A percentile compares a stretch with the other conserved stretches of the same genome.
These are phyloP conservation scores for Rosa persica DNA, from an alignment of 306 rosid species.

Conservation along the genomic window DNA sequence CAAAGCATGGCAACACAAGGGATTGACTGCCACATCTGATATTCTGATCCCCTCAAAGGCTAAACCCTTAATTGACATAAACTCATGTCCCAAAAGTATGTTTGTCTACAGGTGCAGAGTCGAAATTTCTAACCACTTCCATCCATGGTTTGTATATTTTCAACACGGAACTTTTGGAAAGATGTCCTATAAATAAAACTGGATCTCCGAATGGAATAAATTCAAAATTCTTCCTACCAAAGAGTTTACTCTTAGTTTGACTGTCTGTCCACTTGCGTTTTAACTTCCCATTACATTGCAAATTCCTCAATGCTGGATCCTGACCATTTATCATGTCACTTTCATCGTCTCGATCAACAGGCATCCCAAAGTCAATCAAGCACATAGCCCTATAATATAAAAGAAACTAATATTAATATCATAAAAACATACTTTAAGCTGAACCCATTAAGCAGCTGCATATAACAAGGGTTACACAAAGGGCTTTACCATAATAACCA, in stretches of 20 bases:
- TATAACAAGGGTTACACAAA: not conserved
- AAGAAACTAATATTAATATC: conserved; percentile 31
- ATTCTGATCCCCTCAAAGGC: conserved; percentile 41
- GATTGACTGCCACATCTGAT: conserved; percentile 30
- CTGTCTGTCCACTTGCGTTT: conserved; percentile 48
- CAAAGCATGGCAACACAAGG: conserved; percentile 18
- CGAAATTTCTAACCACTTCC: conserved; percentile 75
- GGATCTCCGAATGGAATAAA: conserved; percentile 59
- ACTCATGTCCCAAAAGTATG: conserved; percentile 75
- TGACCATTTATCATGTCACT: conserved; percentile 40
- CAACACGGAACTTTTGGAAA: conserved; percentile 62
- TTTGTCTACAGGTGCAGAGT: conserved; percentile 82
- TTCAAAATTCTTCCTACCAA: conserved; percentile 60
- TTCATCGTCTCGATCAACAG: conserved; percentile 73
- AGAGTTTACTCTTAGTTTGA: conserved; percentile 35
- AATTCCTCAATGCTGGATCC: conserved; percentile 45
- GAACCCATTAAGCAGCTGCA: not conserved
- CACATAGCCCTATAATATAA: conserved; percentile 79
- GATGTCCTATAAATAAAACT: conserved; percentile 70
- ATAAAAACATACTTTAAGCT: not conserved
- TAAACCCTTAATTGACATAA: conserved; percentile 29
- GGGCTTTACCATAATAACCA: not conserved
- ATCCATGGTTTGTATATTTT: conserved; percentile 88
- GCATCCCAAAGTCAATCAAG: conserved; percentile 79
- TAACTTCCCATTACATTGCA: conserved; percentile 46